Evolutionary conservation across 2,329 filamentous ascomycete genomes (phyloP).

Genomic region (Colletotrichum sp.): DNA sequence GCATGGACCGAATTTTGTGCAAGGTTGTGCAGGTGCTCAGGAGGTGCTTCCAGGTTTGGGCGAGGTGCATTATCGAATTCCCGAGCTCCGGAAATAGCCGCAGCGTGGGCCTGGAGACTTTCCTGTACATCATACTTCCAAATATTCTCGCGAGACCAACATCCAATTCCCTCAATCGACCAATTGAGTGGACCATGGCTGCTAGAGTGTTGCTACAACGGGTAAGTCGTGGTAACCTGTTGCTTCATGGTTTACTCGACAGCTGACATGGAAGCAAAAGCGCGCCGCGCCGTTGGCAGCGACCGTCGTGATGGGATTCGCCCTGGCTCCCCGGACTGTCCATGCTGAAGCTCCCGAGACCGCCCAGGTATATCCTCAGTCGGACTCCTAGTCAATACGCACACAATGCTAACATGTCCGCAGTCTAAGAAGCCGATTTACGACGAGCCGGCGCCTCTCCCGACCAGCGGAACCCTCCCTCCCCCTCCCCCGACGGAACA

Average conservation of each 20-base stretch:
- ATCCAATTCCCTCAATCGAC: constrained; percentile 27
- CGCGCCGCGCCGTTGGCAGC: constrained; percentile 61
- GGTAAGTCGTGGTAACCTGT: constrained; percentile 41
- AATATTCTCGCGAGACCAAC: constrained; percentile 24
- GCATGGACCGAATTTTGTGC: constrained; percentile 13
- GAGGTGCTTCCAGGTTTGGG: not conserved
- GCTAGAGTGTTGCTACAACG: constrained; percentile 63
- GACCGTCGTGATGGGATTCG: constrained; percentile 53
- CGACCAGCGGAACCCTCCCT: constrained; percentile 35
- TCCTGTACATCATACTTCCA: constrained; percentile 23
- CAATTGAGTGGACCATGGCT: constrained; percentile 63
- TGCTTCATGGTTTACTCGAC: not conserved
- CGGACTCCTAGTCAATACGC: not conserved
- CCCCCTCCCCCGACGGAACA: constrained; percentile 36
- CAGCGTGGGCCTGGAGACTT: constrained; percentile 21
- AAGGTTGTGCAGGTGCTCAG: not conserved
- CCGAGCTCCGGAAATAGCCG: constrained; percentile 33
- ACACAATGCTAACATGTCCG: constrained; percentile 6
- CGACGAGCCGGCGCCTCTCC: constrained; percentile 66
- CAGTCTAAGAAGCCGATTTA: constrained; percentile 77
- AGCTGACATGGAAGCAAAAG: constrained; percentile 35
- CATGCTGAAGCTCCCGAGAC: constrained; percentile 55
- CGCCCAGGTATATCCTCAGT: not conserved
- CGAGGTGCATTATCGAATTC: constrained; percentile 21
- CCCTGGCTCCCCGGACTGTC: constrained; percentile 51